These are phyloP conservation scores for Hyphochytrium catenoides DNA, from an alignment of 352 stramenopile genomes.

Conservation along the genomic window DNA sequence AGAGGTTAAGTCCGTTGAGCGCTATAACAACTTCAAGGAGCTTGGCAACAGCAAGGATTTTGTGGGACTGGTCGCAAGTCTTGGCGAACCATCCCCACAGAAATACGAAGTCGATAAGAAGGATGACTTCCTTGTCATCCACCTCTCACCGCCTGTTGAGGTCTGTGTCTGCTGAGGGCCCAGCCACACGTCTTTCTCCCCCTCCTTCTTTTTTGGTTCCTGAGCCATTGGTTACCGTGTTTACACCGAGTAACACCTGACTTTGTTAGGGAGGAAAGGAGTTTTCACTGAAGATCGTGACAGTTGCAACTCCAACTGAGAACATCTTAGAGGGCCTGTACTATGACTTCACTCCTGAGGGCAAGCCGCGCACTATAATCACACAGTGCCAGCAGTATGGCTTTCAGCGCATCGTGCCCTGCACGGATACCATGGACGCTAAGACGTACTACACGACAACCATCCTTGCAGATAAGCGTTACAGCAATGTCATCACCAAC, in stretches of 20 bases:
- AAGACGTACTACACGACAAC: constrained; percentile 54
- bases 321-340: constrained; percentile 51
- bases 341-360: constrained; percentile 41
- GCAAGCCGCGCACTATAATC: constrained; percentile 40
- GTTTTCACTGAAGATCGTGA: constrained; percentile 37
- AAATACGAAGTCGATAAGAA: constrained; percentile 27
- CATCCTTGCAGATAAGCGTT: constrained; percentile 32
- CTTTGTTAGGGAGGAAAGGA: constrained; percentile 28
- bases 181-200: too few species aligned
- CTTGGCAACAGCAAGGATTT: constrained; percentile 20
- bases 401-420: constrained; percentile 44
- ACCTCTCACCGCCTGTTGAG: constrained; percentile 22
- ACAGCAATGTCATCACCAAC: constrained; percentile 56
- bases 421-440: constrained; percentile 46
- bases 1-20: constrained; percentile 27
- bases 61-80: constrained; percentile 26
- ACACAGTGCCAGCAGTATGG: constrained; percentile 51
- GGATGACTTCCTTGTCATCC: constrained; percentile 38
- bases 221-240: too few species aligned
- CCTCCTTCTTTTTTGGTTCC: too few species aligned
- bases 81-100: constrained; percentile 16
- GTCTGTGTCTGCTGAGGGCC: too few species aligned
- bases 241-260: too few species aligned
- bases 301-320: constrained; percentile 28
- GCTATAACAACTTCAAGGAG: constrained; percentile 19